A percentile compares a stretch with the other conserved stretches of the same genome.
phyloP scores from a whole-genome alignment of 805 yeast genomes.

The Pichia heedii region DNA sequence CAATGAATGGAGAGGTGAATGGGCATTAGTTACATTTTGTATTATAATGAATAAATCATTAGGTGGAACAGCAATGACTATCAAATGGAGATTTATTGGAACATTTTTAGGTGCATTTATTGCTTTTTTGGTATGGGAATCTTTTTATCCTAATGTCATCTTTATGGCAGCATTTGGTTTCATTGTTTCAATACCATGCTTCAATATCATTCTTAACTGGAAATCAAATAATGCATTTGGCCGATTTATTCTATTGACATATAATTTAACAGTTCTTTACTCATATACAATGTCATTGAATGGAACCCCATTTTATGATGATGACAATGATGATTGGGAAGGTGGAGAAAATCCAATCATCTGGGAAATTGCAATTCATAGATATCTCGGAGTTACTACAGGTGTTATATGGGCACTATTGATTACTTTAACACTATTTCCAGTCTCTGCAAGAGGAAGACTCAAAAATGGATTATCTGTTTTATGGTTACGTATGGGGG shows the following conservation, averaged over 20 bases:
- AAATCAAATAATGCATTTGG: constrained; percentile 54
- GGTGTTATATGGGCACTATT: constrained; percentile 74
- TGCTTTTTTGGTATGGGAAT: constrained; percentile 53
- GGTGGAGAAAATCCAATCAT: constrained; percentile 65
- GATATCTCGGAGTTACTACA: constrained; percentile 60
- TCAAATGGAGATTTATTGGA: constrained; percentile 64
- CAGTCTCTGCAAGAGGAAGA: constrained; percentile 67
- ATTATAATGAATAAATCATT: constrained; percentile 78
- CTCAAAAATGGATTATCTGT: constrained; percentile 56
- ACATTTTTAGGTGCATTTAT: constrained; percentile 61
- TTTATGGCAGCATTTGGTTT: constrained; percentile 44
- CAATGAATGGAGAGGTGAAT: constrained; percentile 66
- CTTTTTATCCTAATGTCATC: constrained; percentile 46
- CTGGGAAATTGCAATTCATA: constrained; percentile 66
- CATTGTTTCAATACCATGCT: constrained; percentile 37
- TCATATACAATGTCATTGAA: constrained; percentile 51
- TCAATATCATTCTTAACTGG: constrained; percentile 62
- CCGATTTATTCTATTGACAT: constrained; percentile 62
- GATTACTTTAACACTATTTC: constrained; percentile 57
- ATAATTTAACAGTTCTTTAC: constrained; percentile 69
- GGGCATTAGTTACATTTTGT: constrained; percentile 77
- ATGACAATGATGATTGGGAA: constrained; percentile 59
- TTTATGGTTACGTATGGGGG: constrained; percentile 73
- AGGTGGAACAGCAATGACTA: constrained; percentile 78
- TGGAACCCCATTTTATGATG: constrained; percentile 42